Evolutionary conservation across 176 grass and related monocot species (phyloP), one percentile per base, ranked within the genome.

Genomic region (Coix lacrymajobi): DNA sequence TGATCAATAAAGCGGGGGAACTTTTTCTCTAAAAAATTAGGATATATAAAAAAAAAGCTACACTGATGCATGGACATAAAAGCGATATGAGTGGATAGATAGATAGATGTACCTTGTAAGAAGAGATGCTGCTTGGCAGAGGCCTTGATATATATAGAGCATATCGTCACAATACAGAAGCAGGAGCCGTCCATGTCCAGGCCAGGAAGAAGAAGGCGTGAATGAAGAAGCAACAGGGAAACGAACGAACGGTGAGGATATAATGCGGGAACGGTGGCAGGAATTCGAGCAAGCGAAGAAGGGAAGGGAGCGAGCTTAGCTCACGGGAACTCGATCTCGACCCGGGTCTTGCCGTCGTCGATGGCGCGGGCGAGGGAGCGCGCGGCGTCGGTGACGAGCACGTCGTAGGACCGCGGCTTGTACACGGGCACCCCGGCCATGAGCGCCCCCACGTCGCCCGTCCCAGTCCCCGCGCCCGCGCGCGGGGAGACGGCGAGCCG

Each of bases 241-340:
- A n/a, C 20, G 24, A 6, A 29, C 4, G 3, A 19, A 0, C 1
- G 39, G 28, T 49, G 12, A 85, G 58, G 9, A 63, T 48, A 74
- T 3, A 81, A 48, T 3, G 45, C 8, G 5, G n/a, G 57, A 19
- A 52, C 12, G 28, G 17, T 6, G 26, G 9, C 4, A 31, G 29
- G 0, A n/a, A 61, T 3, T 17, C 19, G 6, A 61, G 56, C 8
- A 11, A 60, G 57, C 6, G 4, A 26, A n/a, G n/a, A n/a, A n/a
- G 14, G 20, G 16, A 3, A 22, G 30, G 37, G 51, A 66, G 24
- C 24, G 7, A 25, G 2, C 4, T 9, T 11, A 1, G 70, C 88
- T 72, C 38, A 98, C 92, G 96, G 96, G 88, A 98, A 98, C 62
- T 98, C 96, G 52, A 95, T 93, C 89, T 95, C 96, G 79, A 98